A percentile compares a stretch with the other conserved stretches of the same genome.
Conservation (phyloP, 2,329 filamentous ascomycete species). For the Diaporthe ampelina region DNA sequence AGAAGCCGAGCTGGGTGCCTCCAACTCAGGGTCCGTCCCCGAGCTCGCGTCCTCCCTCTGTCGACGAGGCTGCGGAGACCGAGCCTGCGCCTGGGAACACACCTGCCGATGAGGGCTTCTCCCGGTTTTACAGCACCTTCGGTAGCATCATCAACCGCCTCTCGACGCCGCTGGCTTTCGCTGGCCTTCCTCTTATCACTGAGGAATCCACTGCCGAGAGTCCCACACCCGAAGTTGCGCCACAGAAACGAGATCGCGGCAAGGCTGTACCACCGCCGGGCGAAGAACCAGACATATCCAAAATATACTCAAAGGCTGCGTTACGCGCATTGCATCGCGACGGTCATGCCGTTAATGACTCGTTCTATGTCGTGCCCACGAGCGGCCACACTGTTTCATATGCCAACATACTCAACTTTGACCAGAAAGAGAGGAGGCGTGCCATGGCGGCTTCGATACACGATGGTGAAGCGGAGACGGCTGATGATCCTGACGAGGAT, state of each 20-base stretch:
- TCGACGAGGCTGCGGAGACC: conserved; percentile 47
- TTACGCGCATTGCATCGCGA: conserved; percentile 82
- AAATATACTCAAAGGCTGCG: conserved; percentile 88
- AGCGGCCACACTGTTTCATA: conserved; percentile 94
- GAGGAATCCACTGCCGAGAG: conserved; percentile 58
- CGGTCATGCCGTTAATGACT: conserved; percentile 75
- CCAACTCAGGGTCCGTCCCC: conserved; percentile 53
- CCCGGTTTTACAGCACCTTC: conserved; percentile 92
- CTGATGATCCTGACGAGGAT: conserved; percentile 78
- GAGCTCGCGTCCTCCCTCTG: conserved; percentile 46
- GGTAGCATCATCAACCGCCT: conserved; percentile 89
- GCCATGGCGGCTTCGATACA: conserved; percentile 64
- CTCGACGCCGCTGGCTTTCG: conserved; percentile 92
- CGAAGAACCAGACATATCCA: conserved; percentile 81
- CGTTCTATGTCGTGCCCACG: conserved; percentile 95
- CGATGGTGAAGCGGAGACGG: conserved; percentile 53
- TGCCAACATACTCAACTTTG: conserved; percentile 84
- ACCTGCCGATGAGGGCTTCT: conserved; percentile 81
- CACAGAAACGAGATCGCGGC: conserved; percentile 53
- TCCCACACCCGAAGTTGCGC: conserved; percentile 55
- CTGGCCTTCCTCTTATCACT: conserved; percentile 83
- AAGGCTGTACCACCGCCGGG: conserved; percentile 51
- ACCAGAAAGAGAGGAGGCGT: conserved; percentile 75
- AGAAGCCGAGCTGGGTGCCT: conserved; percentile 68
- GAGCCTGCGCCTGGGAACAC: conserved; percentile 44